Percentiles rank a stretch among this genome's conserved stretches.
These are phyloP conservation scores for Ustilago curta DNA, from an alignment of 1,284 basidiomycete species.

Conservation along the genomic window DNA sequence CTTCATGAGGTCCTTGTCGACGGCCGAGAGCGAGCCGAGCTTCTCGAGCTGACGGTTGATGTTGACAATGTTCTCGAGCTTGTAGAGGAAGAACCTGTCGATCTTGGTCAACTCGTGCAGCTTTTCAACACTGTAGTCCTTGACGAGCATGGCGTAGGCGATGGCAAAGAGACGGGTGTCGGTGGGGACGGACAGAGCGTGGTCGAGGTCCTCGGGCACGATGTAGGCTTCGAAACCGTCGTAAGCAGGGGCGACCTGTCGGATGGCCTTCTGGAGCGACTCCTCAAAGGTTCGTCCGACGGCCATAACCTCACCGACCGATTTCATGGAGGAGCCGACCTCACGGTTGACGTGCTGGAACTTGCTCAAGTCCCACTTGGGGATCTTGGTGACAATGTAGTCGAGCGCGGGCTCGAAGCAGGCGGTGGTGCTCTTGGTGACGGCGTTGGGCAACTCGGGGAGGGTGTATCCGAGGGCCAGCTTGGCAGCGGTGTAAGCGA, in stretches of 20 bases:
- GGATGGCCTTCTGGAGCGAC: slow-evolving; percentile 96
- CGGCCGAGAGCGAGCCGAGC: slow-evolving; percentile 74
- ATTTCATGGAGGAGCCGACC: slow-evolving; percentile 98
- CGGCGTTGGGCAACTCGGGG: slow-evolving; percentile 96
- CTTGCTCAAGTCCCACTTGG: slow-evolving; percentile 98
- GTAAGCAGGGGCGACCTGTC: slow-evolving; percentile 91
- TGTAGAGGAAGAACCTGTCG: slow-evolving; percentile 97
- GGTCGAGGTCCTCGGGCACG: slow-evolving; percentile 84
- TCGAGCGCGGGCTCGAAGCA: slow-evolving; percentile 99
- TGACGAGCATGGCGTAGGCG: slow-evolving; percentile 96
- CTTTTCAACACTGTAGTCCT: slow-evolving; percentile 87
- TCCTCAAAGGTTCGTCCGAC: slow-evolving; percentile 99
- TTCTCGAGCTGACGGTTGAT: slow-evolving; percentile 66
- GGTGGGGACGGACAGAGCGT: slow-evolving; percentile 79
- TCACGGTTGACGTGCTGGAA: slow-evolving; percentile 95
- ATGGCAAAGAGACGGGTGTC: slow-evolving; percentile 96
- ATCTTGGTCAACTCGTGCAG: slow-evolving; percentile 96
- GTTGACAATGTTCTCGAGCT: slow-evolving; percentile 92
- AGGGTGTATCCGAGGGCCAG: slow-evolving; percentile 98
- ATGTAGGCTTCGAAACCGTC: slow-evolving; percentile 78
- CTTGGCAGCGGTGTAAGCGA: slow-evolving; percentile 99
- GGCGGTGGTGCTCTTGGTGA: slow-evolving; percentile 98
- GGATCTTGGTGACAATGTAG: slow-evolving; percentile 99
- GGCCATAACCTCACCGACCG: slow-evolving; percentile 99
- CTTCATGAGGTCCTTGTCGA: slow-evolving; percentile 70